Conservation (phyloP, 163 green algal species). For the Scenedesmus sp. region DNA sequence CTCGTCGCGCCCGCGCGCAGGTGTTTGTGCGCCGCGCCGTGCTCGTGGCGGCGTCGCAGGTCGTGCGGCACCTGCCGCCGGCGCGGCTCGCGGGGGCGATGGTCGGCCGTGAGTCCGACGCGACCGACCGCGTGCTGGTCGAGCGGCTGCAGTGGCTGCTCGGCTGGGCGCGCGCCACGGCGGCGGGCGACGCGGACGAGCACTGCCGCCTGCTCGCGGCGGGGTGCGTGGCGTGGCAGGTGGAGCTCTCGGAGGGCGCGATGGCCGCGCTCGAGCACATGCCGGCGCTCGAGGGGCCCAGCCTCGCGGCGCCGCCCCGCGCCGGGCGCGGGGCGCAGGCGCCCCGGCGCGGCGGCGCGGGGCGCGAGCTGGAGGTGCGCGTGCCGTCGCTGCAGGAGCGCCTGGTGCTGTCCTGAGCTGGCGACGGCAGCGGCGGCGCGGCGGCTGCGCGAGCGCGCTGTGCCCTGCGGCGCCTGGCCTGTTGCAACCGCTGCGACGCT, state of each 20-base stretch:
- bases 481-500: too few species aligned
- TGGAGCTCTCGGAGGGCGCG: constrained; percentile 30
- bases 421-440: too few species aligned
- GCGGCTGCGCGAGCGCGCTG: too few species aligned
- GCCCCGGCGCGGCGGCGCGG: background rate
- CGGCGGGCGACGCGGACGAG: constrained; percentile 51
- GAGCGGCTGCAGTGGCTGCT: constrained; percentile 72
- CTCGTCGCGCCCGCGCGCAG: too few species aligned
- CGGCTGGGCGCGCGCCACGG: constrained; percentile 51
- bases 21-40: constrained; percentile 73
- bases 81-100: constrained; percentile 66
- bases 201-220: constrained; percentile 54
- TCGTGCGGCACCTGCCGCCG: constrained; percentile 62
- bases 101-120: constrained; percentile 29
- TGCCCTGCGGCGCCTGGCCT: too few species aligned
- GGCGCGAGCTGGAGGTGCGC: background rate
- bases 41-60: constrained; percentile 70
- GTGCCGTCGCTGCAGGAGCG: constrained; percentile 19
- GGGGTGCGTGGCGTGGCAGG: constrained; percentile 55
- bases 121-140: constrained; percentile 54
- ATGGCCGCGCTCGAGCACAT: constrained; percentile 40
- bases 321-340: background rate
- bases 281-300: constrained; percentile 18
- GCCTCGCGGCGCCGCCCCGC: background rate
- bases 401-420: constrained; percentile 2